Conservation (phyloP, 768 basidiomycete genomes). For the Punctularia strigosozonata region DNA sequence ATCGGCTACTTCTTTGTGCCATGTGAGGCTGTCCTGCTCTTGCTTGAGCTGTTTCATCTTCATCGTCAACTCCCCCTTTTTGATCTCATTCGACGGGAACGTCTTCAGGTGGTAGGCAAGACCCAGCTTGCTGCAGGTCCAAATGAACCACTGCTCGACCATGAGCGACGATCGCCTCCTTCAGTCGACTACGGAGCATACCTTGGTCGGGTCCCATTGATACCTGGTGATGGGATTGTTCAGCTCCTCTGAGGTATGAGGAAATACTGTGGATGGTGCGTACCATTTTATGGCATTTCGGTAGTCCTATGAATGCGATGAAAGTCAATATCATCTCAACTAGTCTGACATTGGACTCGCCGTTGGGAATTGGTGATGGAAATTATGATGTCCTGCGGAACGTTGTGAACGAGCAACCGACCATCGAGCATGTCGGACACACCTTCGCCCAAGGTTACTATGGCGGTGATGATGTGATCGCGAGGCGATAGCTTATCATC, state of each 20-base stretch:
- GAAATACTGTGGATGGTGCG: no score
- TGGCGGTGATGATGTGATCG: slow-evolving; percentile 38
- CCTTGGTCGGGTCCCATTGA: slow-evolving; percentile 58
- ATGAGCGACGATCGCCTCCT: no score
- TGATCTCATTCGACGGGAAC: slow-evolving; percentile 84
- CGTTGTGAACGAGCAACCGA: no score
- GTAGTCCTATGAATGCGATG: no score
- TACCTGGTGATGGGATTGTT: slow-evolving; percentile 60
- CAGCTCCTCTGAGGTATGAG: no score
- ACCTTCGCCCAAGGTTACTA: slow-evolving; percentile 65
- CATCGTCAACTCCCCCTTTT: slow-evolving; percentile 76
- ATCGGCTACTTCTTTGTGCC: slow-evolving; percentile 46
- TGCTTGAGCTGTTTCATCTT: slow-evolving; percentile 61
- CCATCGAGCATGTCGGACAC: no score
- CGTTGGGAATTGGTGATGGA: slow-evolving; percentile 49
- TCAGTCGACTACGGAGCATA: no score
- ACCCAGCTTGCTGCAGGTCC: slow-evolving; percentile 42
- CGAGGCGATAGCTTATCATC: slow-evolving; percentile 44
- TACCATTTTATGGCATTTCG: no score
- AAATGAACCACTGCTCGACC: slow-evolving; percentile 87
- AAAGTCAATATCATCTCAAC: no score
- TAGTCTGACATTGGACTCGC: no score
- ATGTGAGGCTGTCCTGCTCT: slow-evolving; percentile 47
- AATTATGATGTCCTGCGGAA: slow-evolving; percentile 84
- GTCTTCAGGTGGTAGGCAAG: slow-evolving; percentile 72